Percentiles rank a stretch among this genome's conserved stretches.
Conservation (phyloP, 352 stramenopile genomes). For the Globisporangium alternatum region DNA sequence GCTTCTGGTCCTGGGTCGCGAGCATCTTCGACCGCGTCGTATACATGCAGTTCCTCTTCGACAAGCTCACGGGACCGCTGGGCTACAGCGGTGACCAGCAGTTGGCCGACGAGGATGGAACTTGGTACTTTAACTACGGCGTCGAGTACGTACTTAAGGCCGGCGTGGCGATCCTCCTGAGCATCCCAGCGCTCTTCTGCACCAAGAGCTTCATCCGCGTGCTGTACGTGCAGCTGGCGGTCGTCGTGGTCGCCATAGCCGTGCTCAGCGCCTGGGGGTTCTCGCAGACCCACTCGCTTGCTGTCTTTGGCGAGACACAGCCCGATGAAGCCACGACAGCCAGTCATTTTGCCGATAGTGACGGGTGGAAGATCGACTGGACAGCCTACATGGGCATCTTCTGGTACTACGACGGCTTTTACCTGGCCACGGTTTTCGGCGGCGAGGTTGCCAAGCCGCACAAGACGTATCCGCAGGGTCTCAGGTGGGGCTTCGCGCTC, state of each 20-base stretch:
- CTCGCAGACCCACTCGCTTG: not conserved
- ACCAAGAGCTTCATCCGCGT: not conserved
- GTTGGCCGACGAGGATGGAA: too few relatives aligned
- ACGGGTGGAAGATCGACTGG: constrained; percentile 50
- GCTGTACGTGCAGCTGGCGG: not conserved
- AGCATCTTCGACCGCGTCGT: constrained; percentile 38
- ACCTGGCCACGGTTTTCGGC: constrained; percentile 80
- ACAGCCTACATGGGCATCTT: constrained; percentile 87
- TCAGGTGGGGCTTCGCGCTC: constrained; percentile 64
- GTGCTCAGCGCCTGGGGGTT: constrained; percentile 9
- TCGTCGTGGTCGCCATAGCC: not conserved
- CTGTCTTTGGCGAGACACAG: not conserved
- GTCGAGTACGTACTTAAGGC: constrained; percentile 26
- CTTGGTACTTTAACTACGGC: too few relatives aligned
- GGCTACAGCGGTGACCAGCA: too few relatives aligned
- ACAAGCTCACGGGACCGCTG: constrained; percentile 13
- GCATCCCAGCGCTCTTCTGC: constrained; percentile 21
- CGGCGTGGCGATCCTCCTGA: constrained; percentile 18
- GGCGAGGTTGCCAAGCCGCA: constrained; percentile 79
- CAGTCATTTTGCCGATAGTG: too few relatives aligned
- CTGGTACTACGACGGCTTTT: constrained; percentile 92
- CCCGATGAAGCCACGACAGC: not conserved
- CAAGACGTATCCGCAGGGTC: constrained; percentile 66
- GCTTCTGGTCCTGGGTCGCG: constrained; percentile 70
- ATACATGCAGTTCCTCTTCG: constrained; percentile 43